These are phyloP conservation scores for Simmondsia chinensis DNA, from an alignment of 148 eudicot species.

Conservation along the genomic window DNA sequence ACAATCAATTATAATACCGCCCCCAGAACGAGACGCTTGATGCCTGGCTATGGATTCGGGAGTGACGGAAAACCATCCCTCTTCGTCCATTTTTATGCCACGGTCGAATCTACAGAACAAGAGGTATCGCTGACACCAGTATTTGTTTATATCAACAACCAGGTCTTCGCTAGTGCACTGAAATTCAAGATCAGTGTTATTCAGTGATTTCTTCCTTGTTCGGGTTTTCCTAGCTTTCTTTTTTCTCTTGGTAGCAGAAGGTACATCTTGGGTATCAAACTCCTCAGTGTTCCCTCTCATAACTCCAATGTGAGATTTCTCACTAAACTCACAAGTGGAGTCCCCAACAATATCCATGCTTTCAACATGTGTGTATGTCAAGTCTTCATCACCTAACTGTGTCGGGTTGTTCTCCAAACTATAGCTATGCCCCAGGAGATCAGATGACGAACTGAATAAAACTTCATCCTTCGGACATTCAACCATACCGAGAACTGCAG, in stretches of 20 bases:
- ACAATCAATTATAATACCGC: constrained; percentile 51
- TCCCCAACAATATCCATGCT: no score
- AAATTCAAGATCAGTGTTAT: constrained; percentile 17
- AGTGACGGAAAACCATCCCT: constrained; percentile 99
- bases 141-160: constrained; percentile 47
- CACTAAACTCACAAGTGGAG: no score
- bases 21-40: constrained; percentile 72
- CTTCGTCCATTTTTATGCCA: constrained; percentile 87
- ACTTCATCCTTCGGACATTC: constrained; percentile 9
- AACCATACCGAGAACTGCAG: no score
- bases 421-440: constrained; percentile 3
- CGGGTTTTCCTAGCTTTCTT: constrained; percentile 45
- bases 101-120: constrained; percentile 65
- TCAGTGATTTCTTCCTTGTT: constrained; percentile 30
- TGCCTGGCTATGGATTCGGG: constrained; percentile 81
- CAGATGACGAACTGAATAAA: constrained; percentile 1
- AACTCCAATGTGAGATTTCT: no score
- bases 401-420: constrained; percentile 5
- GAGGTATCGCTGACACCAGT: constrained; percentile 81
- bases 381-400: constrained; percentile 9
- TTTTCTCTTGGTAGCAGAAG: constrained; percentile 25
- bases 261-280: constrained; percentile 12
- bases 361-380: neutral
- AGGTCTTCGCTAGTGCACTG: constrained; percentile 24
- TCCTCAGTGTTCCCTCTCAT: constrained; percentile 3